Evolutionary conservation across 345 rosid genomes (phyloP).

Genomic region (Salix koriyanagi): DNA sequence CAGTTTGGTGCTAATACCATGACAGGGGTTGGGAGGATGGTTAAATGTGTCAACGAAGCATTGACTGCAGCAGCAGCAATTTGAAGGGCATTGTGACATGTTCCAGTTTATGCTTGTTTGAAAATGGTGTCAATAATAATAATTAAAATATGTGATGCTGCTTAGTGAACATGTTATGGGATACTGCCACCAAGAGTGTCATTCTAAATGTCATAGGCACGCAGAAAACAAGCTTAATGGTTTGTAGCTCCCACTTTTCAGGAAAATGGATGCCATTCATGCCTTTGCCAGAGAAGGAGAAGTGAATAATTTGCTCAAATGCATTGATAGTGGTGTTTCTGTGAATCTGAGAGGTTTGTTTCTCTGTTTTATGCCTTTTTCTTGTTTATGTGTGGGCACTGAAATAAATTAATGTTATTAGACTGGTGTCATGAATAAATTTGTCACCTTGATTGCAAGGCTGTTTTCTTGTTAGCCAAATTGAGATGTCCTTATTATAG

Average conservation of each 20-base stretch:
- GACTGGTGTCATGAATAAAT: not conserved
- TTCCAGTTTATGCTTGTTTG: not conserved
- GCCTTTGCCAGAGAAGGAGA: slow-evolving; percentile 92
- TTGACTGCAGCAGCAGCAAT: not conserved
- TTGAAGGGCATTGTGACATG: not conserved
- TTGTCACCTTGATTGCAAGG: not conserved
- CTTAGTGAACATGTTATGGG: not conserved
- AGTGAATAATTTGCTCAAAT: slow-evolving; percentile 56
- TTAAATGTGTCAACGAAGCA: not conserved
- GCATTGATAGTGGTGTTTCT: slow-evolving; percentile 66
- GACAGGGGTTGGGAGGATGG: not conserved
- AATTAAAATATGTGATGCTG: not conserved
- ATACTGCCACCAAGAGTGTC: not conserved
- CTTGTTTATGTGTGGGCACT: not conserved
- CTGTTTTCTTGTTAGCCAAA: not conserved
- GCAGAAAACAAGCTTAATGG: slow-evolving; percentile 1
- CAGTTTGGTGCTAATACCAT: not conserved
- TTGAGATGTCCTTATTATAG: not conserved
- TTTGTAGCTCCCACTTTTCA: slow-evolving; percentile 16
- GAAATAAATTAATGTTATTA: not conserved
- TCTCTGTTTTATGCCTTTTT: not conserved
- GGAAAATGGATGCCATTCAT: slow-evolving; percentile 91
- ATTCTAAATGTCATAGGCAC: not conserved
- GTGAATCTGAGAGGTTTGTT: slow-evolving; percentile 60
- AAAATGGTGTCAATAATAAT: not conserved